Base-by-base conservation (phyloP, 2,329 filamentous ascomycete species). In the Karstenula rhodostoma region DNA sequence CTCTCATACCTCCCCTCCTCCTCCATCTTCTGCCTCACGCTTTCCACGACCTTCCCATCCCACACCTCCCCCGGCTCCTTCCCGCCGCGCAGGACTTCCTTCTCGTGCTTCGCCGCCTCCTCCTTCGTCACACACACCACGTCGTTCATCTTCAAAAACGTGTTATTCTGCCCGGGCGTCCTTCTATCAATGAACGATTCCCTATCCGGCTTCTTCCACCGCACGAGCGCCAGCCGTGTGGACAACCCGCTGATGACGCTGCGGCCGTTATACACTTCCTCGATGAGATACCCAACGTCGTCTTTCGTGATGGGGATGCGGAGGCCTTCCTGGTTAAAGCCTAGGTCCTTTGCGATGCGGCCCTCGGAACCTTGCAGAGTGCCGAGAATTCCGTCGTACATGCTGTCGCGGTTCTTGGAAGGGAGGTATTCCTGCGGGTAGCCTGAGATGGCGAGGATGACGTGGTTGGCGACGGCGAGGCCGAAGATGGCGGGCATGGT, bases 401-500 rank as follows among this genome's bases (percentile, higher is more conserved):
- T 89, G 80, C 96, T 97, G 50, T 96, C 93, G 17, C 94, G 85
- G 10, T 88, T 88, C 77, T 97, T 97, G 55, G 87, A 88, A 0
- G 89, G 87, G 0, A 92, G 81, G 74, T 95, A 96, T 64, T 96
- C 93, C 50, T 90, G 86, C 0, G 95, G 95, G 71, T 99, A 99
- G 8, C 89, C 91, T 65, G 85, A 79, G 49, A 98, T 86, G 59
- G 88, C 87, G 58, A 96, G 85, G 66, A 99, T 94, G 61, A 98
- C 88, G 74, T 98, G 93, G 78, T 98, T 99, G 4, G 95, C 95
- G 9, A 92, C 87, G 0, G 90, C 91, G 58, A 97, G 91, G 9
- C 95, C 95, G 76, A 99, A 99, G 0, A 98, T 90, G 2, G 95
- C 94, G 0, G 95, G 95, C 94, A 99, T 97, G 0, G 95, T 99